phyloP scores from a whole-genome alignment of 768 basidiomycete genomes.

The Leccinum truebloodii region DNA sequence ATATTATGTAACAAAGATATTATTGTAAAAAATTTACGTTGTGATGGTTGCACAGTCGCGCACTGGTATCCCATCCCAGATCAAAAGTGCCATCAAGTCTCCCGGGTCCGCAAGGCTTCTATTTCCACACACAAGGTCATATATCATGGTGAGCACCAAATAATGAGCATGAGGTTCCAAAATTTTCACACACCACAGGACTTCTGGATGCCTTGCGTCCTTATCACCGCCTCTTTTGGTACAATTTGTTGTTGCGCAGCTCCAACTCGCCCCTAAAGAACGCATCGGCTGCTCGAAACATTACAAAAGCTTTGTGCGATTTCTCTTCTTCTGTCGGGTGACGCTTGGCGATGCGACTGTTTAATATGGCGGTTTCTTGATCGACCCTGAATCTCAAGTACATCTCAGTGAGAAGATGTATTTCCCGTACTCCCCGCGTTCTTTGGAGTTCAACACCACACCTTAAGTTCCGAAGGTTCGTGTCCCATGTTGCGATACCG shows the following conservation, averaged over 20 bases:
- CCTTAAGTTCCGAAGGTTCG: background rate
- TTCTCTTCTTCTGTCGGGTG: background rate
- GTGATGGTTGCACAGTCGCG: background rate
- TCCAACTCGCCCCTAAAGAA: background rate
- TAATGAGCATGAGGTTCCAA: background rate
- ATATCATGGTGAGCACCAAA: background rate
- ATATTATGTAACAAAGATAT: background rate
- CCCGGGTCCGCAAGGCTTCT: background rate
- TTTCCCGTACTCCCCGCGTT: background rate
- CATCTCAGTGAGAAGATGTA: background rate
- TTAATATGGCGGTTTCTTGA: background rate
- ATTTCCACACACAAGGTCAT: background rate
- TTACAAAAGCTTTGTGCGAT: too few relatives aligned
- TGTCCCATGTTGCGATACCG: background rate
- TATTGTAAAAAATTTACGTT: too few relatives aligned
- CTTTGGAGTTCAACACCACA: background rate
- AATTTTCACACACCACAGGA: background rate
- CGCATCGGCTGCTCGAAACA: too few relatives aligned
- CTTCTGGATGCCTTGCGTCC: background rate
- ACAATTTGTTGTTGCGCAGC: background rate
- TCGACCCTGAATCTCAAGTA: background rate
- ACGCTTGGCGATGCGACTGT: background rate
- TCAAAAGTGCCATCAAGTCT: background rate
- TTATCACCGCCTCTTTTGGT: background rate
- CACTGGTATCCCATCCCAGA: background rate